Conservation (phyloP, 192 early-diverging fungal genomes). For the Coemansia sp. region DNA sequence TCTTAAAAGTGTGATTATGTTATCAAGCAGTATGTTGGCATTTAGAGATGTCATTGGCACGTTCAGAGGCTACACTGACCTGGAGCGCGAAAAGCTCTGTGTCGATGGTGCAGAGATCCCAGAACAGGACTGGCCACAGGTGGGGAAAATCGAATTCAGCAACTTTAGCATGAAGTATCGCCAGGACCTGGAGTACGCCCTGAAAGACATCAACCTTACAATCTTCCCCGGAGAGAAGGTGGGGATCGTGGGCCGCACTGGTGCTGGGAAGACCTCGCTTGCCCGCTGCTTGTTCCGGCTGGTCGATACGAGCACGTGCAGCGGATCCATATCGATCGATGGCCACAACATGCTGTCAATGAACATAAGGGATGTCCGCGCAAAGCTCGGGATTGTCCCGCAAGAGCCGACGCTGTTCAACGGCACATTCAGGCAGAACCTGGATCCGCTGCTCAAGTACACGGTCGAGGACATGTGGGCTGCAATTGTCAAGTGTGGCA, state of each 20-base stretch:
- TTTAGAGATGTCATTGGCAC: too few relatives aligned
- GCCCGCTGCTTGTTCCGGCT: conserved; percentile 63
- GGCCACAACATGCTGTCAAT: conserved; percentile 73
- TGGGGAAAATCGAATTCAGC: conserved; percentile 33
- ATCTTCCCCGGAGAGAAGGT: conserved; percentile 63
- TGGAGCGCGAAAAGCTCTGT: conserved; percentile 16
- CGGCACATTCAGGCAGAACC: conserved; percentile 71
- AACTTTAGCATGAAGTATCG: conserved; percentile 31
- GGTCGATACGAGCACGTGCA: conserved; percentile 58
- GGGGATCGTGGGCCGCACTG: conserved; percentile 60
- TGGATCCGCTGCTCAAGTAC: conserved; percentile 77
- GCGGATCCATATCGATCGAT: conserved; percentile 70
- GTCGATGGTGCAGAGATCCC: conserved; percentile 13
- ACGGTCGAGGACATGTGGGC: conserved; percentile 70
- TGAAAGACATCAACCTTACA: conserved; percentile 50
- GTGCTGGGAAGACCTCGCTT: conserved; percentile 68
- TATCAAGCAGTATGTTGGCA: background rate
- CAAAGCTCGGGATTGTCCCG: conserved; percentile 53
- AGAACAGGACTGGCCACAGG: conserved; percentile 18
- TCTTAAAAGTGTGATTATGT: too few relatives aligned
- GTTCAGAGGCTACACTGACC: background rate
- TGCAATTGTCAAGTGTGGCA: conserved; percentile 47
- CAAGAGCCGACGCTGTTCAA: conserved; percentile 73
- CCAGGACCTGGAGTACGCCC: conserved; percentile 18
- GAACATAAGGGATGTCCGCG: conserved; percentile 67